phyloP scores from a whole-genome alignment of 768 basidiomycete genomes.

The Podaxis sp. region DNA sequence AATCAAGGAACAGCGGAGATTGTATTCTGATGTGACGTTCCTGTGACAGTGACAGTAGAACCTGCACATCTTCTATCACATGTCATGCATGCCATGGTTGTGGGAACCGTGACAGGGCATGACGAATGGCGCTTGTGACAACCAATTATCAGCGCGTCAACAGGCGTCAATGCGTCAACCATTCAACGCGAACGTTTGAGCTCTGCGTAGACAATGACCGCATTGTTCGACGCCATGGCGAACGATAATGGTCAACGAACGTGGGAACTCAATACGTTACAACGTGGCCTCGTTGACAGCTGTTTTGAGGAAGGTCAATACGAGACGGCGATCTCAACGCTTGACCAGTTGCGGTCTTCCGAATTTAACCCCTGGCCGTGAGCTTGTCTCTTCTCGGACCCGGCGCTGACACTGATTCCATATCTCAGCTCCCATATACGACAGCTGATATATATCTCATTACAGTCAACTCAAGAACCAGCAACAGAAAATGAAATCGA shows the following conservation, averaged over 20 bases:
- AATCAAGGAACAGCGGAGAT: too few species aligned
- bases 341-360: conserved; percentile 63
- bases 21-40: too few species aligned
- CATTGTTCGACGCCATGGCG: not conserved
- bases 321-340: conserved; percentile 60
- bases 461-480: conserved; percentile 47
- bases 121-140: not conserved
- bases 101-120: not conserved
- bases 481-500: conserved; percentile 24
- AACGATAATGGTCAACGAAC: not conserved
- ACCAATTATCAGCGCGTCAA: not conserved
- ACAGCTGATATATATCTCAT: conserved; percentile 69
- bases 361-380: conserved; percentile 59
- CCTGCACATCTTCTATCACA: too few species aligned
- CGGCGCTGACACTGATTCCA: conserved; percentile 13
- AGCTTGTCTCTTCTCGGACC: conserved; percentile 25
- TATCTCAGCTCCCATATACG: conserved; percentile 58
- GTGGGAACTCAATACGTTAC: conserved; percentile 17
- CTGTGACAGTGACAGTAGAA: too few species aligned
- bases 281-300: conserved; percentile 54
- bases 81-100: not conserved
- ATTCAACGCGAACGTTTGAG: not conserved
- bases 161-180: not conserved
- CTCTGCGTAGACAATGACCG: not conserved
- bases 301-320: conserved; percentile 80